Evolutionary conservation across 345 rosid species (phyloP).

Genomic region (Eucalyptus sp.): DNA sequence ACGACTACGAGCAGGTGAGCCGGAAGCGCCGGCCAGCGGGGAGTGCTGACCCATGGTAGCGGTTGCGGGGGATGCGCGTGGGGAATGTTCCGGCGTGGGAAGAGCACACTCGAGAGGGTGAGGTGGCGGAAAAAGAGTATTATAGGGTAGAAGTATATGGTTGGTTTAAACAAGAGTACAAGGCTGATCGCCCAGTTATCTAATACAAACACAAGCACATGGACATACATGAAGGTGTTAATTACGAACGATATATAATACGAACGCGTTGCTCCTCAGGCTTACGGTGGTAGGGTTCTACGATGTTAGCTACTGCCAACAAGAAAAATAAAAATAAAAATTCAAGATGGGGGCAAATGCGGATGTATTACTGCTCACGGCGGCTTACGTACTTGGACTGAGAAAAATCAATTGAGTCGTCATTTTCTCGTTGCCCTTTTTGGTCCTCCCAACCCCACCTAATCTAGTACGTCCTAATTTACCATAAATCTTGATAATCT

Average conservation of each 20-base stretch:
- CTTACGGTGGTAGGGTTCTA: not conserved
- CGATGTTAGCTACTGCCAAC: not conserved
- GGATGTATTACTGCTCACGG: not conserved
- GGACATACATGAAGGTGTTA: not conserved
- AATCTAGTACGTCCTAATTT: not conserved
- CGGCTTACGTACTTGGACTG: no score
- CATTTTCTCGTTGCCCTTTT: not conserved
- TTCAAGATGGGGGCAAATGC: not conserved
- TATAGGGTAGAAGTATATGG: not conserved
- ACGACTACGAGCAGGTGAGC: not conserved
- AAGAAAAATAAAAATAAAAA: not conserved
- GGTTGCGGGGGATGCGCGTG: not conserved
- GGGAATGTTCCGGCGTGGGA: not conserved
- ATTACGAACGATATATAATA: not conserved
- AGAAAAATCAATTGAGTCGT: not conserved
- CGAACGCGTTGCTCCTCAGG: not conserved
- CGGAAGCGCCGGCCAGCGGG: not conserved
- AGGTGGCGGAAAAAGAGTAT: not conserved
- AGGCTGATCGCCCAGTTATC: not conserved
- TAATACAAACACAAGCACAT: not conserved
- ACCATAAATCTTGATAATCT: not conserved
- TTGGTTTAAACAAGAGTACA: not conserved
- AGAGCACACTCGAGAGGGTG: not conserved
- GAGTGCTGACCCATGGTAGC: not conserved
- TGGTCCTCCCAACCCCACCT: accelerated